Evolutionary conservation across 208 protist species (phyloP).

Genomic region (Tritrichomonas foetus): DNA sequence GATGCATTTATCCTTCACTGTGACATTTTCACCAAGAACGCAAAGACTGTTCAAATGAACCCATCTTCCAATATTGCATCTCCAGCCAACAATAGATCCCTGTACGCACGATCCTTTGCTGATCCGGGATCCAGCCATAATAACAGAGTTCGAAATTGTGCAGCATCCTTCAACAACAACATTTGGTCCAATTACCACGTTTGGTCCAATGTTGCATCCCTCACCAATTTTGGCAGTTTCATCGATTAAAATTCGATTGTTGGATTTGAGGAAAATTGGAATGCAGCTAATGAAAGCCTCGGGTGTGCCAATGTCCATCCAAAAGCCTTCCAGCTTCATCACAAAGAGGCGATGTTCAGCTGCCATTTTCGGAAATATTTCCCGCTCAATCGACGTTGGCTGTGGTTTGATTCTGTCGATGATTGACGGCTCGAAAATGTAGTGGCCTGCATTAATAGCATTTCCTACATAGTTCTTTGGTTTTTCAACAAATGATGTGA

Average conservation of each 20-base stretch:
- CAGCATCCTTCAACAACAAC: slow-evolving; percentile 73
- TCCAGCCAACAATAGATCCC: slow-evolving; percentile 48
- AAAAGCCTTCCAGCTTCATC: slow-evolving; percentile 86
- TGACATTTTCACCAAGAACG: neutral
- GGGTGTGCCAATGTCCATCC: slow-evolving; percentile 94
- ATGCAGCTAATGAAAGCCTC: slow-evolving; percentile 63
- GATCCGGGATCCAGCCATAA: slow-evolving; percentile 13
- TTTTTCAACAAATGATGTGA: slow-evolving; percentile 82
- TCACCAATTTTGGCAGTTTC: slow-evolving; percentile 76
- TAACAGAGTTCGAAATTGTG: slow-evolving; percentile 33
- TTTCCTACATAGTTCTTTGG: slow-evolving; percentile 78
- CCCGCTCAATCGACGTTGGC: slow-evolving; percentile 85
- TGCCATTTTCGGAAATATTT: slow-evolving; percentile 89
- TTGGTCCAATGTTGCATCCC: slow-evolving; percentile 80
- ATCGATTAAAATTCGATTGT: slow-evolving; percentile 56
- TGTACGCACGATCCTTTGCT: neutral
- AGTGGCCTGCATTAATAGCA: neutral
- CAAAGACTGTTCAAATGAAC: neutral
- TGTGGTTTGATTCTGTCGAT: slow-evolving; percentile 41
- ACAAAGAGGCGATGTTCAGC: slow-evolving; percentile 75
- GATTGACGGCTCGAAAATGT: neutral
- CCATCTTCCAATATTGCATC: slow-evolving; percentile 35
- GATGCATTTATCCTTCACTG: neutral
- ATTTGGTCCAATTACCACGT: slow-evolving; percentile 80
- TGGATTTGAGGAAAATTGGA: neutral